Base-by-base conservation (phyloP, 257 asterid species). In the Nicotiana attenuata region DNA sequence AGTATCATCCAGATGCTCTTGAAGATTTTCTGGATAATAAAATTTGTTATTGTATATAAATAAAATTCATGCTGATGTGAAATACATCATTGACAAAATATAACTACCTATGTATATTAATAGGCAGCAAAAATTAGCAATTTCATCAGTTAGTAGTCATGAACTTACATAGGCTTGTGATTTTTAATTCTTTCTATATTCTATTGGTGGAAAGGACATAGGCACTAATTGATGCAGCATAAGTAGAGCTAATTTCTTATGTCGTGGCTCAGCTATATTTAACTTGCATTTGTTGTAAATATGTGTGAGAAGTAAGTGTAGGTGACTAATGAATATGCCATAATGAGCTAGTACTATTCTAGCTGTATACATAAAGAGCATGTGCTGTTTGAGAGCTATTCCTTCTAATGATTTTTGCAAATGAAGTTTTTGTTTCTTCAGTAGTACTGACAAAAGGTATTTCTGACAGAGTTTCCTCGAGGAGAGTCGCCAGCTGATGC, bases 401-500 rank as follows among this genome's bases (percentile, higher is more conserved):
- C 61, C 16, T 24, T 52, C 0, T 26, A 75, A 75, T 26, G 63
- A 75, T 75, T 73, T 75, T 22, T 50, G 63, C 26, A 50, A 75
- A 24, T 24, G 15, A 29, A 47, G 24, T 75, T 52, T 45, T 75
- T 75, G 26, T 55, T 50, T 57, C 63, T 75, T 24, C 80, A 75
- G 63, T 47, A 75, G 41, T 75, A 75, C 26, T 75, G 20, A 75
- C 63, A 50, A 50, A 75, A 16, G 26, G 61, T 75, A 75, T 75
- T 57, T 41, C 59, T 87, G 88, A 81, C 83, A 96, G 99, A 94
- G 98, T 87, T 94, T 96, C 89, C 97, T 96, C 50, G 99, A 94
- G 90, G 99, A 96, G 88, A 94, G 99, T 88, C 95, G 98, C 85
- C 90, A 86, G 89, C 90, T 96, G 88, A 96, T 96, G 99, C 96